Base-by-base conservation (phyloP, 768 basidiomycete species). In the Boletus edulis region DNA sequence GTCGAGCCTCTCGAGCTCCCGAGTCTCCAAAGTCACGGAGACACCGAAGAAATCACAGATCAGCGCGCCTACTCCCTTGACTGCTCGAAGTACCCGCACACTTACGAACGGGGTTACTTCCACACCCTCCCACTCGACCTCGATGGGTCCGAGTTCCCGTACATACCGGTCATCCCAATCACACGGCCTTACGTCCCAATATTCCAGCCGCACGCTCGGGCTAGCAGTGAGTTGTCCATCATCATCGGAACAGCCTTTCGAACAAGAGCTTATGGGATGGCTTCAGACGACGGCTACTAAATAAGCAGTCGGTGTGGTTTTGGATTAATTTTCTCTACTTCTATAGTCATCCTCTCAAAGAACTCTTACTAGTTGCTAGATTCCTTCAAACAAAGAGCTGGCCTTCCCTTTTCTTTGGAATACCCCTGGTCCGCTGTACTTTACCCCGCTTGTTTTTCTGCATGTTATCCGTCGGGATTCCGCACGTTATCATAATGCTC, bases 41-140 rank as follows among this genome's bases (percentile, higher is more conserved):
- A 92, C 91, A 8, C 91, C 91, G 17, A 94, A 92, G 78, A 93
- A 94, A 74, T 89, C 90, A 5, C 80, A 90, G 65, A 94, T 94
- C 59, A 87, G 91, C 64, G 91, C 90, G 13, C 92, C 92, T 8
- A 91, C 92, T 3, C 91, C 92, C 1, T 77, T 94, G 51, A 87
- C 92, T 18, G 90, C 92, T 55, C 87, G 92, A 46, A 79, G 81
- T 13, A 76, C 83, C 6, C 82, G 87, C 56, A 82, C 81, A 15
- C 72, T 76, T 18, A 58, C 67, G 20, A 79, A 77, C 53, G 80
- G 80, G 32, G 67, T 75, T 39, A 77, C 82, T 42, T 79, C 79
- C 46, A 89, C 87, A 4, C 86, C 87, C 14, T 73, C 75, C 18
- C 83, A 87, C 63, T 62, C 78, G 31, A 77, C 84, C 40, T 78